Percentiles rank a stretch among this genome's conserved stretches.
phyloP scores from a whole-genome alignment of 2,329 filamentous ascomycete genomes.

The Pleomassaria siparia region DNA sequence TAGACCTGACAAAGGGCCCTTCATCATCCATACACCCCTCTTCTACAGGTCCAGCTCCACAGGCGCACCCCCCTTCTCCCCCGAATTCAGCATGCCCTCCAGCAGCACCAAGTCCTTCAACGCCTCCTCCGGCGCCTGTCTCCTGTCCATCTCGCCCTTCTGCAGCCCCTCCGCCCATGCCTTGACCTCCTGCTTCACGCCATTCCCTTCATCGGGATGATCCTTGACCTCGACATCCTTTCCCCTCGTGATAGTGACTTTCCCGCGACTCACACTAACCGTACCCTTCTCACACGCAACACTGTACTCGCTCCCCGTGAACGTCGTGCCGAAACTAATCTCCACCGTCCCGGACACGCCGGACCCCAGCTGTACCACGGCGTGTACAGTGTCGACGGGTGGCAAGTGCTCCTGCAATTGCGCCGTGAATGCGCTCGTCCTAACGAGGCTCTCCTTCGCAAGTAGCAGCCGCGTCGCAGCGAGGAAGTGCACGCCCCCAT shows the following conservation, averaged over 20 bases:
- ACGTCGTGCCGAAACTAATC: constrained; percentile 60
- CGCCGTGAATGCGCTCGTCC: constrained; percentile 57
- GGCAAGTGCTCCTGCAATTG: constrained; percentile 60
- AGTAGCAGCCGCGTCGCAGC: constrained; percentile 65
- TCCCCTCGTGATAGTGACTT: constrained; percentile 29
- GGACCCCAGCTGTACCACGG: constrained; percentile 56
- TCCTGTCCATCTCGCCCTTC: constrained; percentile 51
- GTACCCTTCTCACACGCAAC: constrained; percentile 61
- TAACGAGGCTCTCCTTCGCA: constrained; percentile 48
- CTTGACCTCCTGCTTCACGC: constrained; percentile 62
- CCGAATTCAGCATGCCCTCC: constrained; percentile 45
- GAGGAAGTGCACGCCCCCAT: constrained; percentile 73
- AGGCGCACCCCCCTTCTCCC: constrained; percentile 40
- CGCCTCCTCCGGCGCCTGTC: constrained; percentile 60
- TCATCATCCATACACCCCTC: background rate
- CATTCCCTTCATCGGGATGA: constrained; percentile 53
- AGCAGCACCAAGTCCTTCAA: constrained; percentile 62
- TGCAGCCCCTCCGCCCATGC: constrained; percentile 61
- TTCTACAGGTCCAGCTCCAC: constrained; percentile 17
- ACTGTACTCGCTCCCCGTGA: constrained; percentile 57
- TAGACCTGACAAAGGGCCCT: too few species aligned
- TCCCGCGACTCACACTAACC: constrained; percentile 53
- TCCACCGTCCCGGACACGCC: constrained; percentile 60
- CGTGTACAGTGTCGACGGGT: constrained; percentile 68
- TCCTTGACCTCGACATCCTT: constrained; percentile 43